phyloP scores from a whole-genome alignment of 2,329 filamentous ascomycete genomes.

The Fusarium redolens region DNA sequence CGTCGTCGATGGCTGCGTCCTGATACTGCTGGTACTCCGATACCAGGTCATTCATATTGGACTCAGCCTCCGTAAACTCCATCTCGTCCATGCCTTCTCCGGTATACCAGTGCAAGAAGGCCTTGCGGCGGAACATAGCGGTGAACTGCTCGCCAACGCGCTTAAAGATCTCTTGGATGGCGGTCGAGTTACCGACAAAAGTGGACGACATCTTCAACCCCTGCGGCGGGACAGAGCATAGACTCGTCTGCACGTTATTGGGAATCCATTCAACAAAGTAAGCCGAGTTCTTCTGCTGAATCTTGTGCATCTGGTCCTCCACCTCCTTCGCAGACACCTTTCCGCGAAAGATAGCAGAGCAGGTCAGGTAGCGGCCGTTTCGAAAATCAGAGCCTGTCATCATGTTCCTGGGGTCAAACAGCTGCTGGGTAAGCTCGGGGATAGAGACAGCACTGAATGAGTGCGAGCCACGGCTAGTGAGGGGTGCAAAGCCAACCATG shows the following conservation, averaged over 20 bases:
- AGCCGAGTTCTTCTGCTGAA: slow-evolving; percentile 99
- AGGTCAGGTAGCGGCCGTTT: slow-evolving; percentile 99
- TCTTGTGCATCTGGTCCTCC: slow-evolving; percentile 99
- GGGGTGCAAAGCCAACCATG: slow-evolving; percentile 99
- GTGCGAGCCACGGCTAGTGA: slow-evolving; percentile 86
- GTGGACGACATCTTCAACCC: slow-evolving; percentile 99
- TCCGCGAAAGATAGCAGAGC: slow-evolving; percentile 99
- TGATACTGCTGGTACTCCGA: slow-evolving; percentile 99
- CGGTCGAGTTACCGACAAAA: slow-evolving; percentile 99
- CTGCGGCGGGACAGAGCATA: slow-evolving; percentile 97
- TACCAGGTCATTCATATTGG: slow-evolving; percentile 99
- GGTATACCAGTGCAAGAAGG: slow-evolving; percentile 99
- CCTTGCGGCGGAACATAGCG: slow-evolving; percentile 99
- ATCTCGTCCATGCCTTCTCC: slow-evolving; percentile 99
- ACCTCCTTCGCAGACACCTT: slow-evolving; percentile 99
- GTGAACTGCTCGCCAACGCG: slow-evolving; percentile 99
- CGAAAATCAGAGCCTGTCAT: slow-evolving; percentile 99
- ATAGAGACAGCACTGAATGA: slow-evolving; percentile 98
- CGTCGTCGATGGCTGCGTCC: slow-evolving; percentile 96
- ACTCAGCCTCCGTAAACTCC: slow-evolving; percentile 99
- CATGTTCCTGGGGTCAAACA: slow-evolving; percentile 99
- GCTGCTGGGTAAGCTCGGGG: slow-evolving; percentile 98
- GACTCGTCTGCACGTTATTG: slow-evolving; percentile 99
- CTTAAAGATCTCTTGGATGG: slow-evolving; percentile 99
- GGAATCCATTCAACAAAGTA: slow-evolving; percentile 99